These are phyloP conservation scores for Lachnellula subtilissima DNA, from an alignment of 2,329 filamentous ascomycete genomes.

Conservation along the genomic window DNA sequence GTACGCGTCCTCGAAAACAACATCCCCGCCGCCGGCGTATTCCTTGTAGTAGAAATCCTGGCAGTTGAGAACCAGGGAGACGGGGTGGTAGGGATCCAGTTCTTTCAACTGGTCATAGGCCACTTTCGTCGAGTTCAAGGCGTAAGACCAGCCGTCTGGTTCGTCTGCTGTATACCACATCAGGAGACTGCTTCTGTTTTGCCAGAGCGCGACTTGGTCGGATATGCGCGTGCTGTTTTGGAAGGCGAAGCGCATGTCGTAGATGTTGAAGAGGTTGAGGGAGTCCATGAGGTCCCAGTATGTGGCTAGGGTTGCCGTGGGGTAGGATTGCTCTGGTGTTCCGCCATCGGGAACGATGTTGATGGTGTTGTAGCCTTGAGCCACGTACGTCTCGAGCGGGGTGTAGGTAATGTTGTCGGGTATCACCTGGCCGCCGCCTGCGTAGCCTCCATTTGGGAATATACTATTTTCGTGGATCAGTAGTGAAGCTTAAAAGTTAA, in stretches of 20 bases:
- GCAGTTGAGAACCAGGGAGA: constrained; percentile 46
- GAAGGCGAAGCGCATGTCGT: constrained; percentile 29
- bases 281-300: constrained; percentile 41
- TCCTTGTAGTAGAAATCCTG: constrained; percentile 44
- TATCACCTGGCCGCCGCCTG: constrained; percentile 23
- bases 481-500: too few species aligned
- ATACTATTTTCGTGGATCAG: constrained; percentile 21
- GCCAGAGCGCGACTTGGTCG: constrained; percentile 26
- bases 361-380: constrained; percentile 43
- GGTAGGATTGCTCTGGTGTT: constrained; percentile 35
- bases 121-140: constrained; percentile 39
- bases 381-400: constrained; percentile 37
- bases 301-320: constrained; percentile 31
- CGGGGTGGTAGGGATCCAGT: constrained; percentile 47
- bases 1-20: constrained; percentile 45
- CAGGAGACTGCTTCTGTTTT: constrained; percentile 38
- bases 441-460: constrained; percentile 44
- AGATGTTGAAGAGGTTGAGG: constrained; percentile 43
- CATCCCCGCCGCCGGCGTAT: constrained; percentile 45
- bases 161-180: constrained; percentile 48
- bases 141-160: constrained; percentile 35
- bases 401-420: constrained; percentile 28
- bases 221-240: constrained; percentile 35
- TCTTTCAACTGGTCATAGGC: constrained; percentile 40
- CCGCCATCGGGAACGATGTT: constrained; percentile 36